Conservation (phyloP, 208 protist genomes). For the Crithidia fasciculata region DNA sequence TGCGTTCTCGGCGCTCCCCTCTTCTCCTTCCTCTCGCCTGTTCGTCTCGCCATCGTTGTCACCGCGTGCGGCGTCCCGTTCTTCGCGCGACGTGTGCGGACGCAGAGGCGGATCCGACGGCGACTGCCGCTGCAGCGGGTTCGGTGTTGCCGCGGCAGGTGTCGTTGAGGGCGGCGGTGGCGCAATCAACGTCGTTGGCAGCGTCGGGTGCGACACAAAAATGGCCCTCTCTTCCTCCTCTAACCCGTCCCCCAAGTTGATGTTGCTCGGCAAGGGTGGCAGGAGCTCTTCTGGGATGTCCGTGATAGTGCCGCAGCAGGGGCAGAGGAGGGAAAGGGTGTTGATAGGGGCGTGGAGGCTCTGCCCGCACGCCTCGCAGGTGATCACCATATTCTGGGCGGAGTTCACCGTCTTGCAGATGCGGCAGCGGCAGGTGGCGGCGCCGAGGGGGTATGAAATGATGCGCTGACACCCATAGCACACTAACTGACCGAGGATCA, state of each 20-base stretch:
- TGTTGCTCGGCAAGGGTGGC: slow-evolving; percentile 49
- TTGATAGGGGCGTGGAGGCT: slow-evolving; percentile 76
- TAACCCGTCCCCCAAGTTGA: slow-evolving; percentile 30
- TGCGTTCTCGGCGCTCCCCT: neutral
- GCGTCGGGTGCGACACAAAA: slow-evolving; percentile 68
- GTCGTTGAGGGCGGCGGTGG: neutral
- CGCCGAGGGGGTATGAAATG: slow-evolving; percentile 74
- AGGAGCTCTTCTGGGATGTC: slow-evolving; percentile 78
- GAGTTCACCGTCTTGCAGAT: slow-evolving; percentile 74
- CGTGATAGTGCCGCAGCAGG: slow-evolving; percentile 74
- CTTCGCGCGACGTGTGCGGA: no score
- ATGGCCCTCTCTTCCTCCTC: slow-evolving; percentile 43
- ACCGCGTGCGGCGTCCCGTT: no score
- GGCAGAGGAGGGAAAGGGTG: slow-evolving; percentile 69
- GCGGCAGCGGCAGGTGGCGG: slow-evolving; percentile 75
- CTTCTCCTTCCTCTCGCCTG: slow-evolving; percentile 3
- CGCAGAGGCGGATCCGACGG: no score
- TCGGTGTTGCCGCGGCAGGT: neutral
- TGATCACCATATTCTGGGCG: slow-evolving; percentile 56
- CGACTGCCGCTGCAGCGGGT: no score
- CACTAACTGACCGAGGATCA: slow-evolving; percentile 73
- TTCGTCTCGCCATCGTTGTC: neutral
- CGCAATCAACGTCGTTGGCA: neutral
- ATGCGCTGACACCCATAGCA: slow-evolving; percentile 72
- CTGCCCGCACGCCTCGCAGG: slow-evolving; percentile 49